Conservation (phyloP, 768 basidiomycete genomes). For the Leucosporidium creatinivorum region DNA sequence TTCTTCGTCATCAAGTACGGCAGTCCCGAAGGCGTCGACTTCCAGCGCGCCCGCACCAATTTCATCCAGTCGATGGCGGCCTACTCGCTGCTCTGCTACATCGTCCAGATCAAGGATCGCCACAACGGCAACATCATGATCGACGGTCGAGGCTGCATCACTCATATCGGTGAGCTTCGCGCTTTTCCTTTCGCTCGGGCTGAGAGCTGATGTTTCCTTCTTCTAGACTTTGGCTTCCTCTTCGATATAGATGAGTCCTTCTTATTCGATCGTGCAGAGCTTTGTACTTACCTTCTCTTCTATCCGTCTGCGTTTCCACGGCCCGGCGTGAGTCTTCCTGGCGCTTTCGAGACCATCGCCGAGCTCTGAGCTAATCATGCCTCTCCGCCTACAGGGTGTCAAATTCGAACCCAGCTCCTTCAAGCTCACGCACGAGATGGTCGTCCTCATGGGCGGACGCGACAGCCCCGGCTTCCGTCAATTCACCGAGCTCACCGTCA, state of each 20-base stretch:
- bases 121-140: slow-evolving; percentile 99
- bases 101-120: slow-evolving; percentile 95
- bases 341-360: background rate
- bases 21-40: slow-evolving; percentile 74
- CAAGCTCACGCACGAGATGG: slow-evolving; percentile 99
- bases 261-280: slow-evolving; percentile 37
- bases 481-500: slow-evolving; percentile 87
- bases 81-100: slow-evolving; percentile 95
- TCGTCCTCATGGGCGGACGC: slow-evolving; percentile 90
- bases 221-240: slow-evolving; percentile 81
- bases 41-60: slow-evolving; percentile 86
- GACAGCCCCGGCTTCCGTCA: slow-evolving; percentile 88
- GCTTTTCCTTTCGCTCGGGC: too few relatives aligned
- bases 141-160: slow-evolving; percentile 91
- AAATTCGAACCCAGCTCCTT: slow-evolving; percentile 98
- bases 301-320: slow-evolving; percentile 46
- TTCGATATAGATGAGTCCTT: slow-evolving; percentile 92
- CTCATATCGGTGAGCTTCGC: slow-evolving; percentile 73
- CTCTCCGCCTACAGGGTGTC: slow-evolving; percentile 58
- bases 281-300: background rate
- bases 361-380: slow-evolving; percentile 3
- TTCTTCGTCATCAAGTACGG: slow-evolving; percentile 95
- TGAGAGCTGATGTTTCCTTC: slow-evolving; percentile 25
- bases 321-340: slow-evolving; percentile 55
- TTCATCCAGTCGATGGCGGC: slow-evolving; percentile 99